phyloP scores from a whole-genome alignment of 179 eudicot genomes.

The Sideroxylon spinosum region DNA sequence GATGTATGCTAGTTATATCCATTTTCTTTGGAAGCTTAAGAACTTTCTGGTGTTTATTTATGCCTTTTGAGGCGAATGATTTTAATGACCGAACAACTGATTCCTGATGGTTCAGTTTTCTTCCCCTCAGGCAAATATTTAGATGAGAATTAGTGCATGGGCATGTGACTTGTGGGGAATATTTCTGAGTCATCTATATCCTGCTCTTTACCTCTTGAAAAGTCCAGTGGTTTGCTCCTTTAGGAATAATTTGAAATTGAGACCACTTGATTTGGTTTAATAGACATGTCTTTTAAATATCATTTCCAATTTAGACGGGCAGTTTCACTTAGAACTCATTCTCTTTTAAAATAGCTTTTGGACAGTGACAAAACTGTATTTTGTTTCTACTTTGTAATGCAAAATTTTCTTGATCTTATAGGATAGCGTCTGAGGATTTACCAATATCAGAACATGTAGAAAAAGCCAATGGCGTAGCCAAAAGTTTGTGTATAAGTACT shows the following conservation, averaged over 20 bases:
- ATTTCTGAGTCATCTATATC: background rate
- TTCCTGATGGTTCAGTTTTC: background rate
- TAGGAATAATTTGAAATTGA: background rate
- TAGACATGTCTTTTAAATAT: background rate
- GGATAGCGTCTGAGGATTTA: constrained; percentile 40
- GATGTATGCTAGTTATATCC: background rate
- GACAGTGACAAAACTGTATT: background rate
- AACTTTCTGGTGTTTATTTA: background rate
- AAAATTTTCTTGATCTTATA: constrained; percentile 28
- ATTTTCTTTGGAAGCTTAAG: background rate
- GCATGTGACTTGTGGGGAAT: constrained; percentile 11
- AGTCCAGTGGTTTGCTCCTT: background rate
- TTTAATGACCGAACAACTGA: background rate
- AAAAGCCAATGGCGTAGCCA: constrained; percentile 27
- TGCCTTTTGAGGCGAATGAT: background rate
- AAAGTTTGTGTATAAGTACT: constrained; percentile 23
- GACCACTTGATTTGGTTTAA: constrained; percentile 5
- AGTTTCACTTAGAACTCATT: background rate
- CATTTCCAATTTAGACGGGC: background rate
- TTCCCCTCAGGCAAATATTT: background rate
- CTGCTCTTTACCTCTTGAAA: background rate
- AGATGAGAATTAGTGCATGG: background rate
- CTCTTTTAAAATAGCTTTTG: background rate
- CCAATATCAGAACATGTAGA: constrained; percentile 27
- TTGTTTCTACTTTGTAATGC: constrained; percentile 12